Conservation (phyloP, 129 eudicot genomes). For the Chrysanthemum seticuspe region DNA sequence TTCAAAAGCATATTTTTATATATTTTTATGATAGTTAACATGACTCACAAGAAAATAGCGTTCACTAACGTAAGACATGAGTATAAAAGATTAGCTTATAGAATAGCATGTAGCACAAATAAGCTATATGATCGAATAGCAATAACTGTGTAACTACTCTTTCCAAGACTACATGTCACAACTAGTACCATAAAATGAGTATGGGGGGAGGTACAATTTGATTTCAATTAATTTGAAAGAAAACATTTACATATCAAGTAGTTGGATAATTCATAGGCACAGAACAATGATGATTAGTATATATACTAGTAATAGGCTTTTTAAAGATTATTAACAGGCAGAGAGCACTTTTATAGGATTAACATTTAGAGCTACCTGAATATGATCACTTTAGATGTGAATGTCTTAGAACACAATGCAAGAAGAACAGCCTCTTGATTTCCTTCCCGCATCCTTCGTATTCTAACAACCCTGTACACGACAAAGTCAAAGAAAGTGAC, state of each 20-base stretch:
- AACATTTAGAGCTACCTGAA: conserved; percentile 50
- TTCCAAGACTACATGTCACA: too few species aligned
- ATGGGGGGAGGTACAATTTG: background rate
- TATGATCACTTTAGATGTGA: conserved; percentile 82
- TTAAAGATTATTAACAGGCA: too few species aligned
- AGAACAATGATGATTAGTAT: too few species aligned
- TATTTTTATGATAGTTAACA: background rate
- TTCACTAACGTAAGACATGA: background rate
- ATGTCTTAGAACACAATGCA: conserved; percentile 92
- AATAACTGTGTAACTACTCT: too few species aligned
- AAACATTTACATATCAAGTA: background rate
- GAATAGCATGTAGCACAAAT: background rate
- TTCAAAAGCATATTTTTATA: background rate
- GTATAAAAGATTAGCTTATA: background rate
- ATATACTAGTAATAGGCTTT: too few species aligned
- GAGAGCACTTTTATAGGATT: too few species aligned
- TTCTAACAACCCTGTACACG: conserved; percentile 78
- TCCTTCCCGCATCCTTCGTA: conserved; percentile 83
- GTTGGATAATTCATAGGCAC: background rate
- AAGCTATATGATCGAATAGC: background rate
- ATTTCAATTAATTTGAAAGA: too few species aligned
- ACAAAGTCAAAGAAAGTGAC: background rate
- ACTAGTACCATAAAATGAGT: too few species aligned
- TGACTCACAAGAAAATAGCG: background rate
- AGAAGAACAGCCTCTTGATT: conserved; percentile 94